These are phyloP conservation scores for Globisporangium cystogenes DNA, from an alignment of 352 stramenopile species.

Conservation along the genomic window DNA sequence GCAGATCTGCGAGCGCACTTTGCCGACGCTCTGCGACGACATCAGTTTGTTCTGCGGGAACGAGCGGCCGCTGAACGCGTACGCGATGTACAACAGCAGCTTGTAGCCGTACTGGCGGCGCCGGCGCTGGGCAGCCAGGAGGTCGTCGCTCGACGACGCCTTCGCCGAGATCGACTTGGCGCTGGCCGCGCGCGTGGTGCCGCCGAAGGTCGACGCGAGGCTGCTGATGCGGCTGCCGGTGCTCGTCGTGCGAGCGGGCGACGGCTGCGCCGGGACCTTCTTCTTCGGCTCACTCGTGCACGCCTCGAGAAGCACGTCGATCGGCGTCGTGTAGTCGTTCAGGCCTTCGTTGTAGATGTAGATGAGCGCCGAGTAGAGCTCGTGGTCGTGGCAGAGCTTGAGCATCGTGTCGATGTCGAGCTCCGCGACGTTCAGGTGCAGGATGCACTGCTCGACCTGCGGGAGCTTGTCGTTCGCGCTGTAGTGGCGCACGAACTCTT, in stretches of 20 bases:
- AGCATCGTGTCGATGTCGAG: slow-evolving; percentile 94
- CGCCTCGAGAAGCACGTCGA: slow-evolving; percentile 87
- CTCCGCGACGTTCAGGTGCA: slow-evolving; percentile 93
- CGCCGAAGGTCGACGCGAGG: slow-evolving; percentile 63
- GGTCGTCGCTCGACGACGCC: slow-evolving; percentile 23
- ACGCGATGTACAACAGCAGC: slow-evolving; percentile 88
- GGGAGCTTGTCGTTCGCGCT: slow-evolving; percentile 79
- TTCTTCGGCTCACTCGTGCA: slow-evolving; percentile 37
- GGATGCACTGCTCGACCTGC: slow-evolving; percentile 91
- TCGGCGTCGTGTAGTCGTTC: slow-evolving; percentile 90
- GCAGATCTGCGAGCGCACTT: slow-evolving; percentile 76
- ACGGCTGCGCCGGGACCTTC: slow-evolving; percentile 12
- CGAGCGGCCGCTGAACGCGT: slow-evolving; percentile 83
- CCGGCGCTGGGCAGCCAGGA: slow-evolving; percentile 45
- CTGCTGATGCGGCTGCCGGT: slow-evolving; percentile 48
- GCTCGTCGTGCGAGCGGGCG: slow-evolving; percentile 11
- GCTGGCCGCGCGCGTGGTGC: slow-evolving; percentile 26
- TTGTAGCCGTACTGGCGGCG: slow-evolving; percentile 82
- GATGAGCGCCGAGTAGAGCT: slow-evolving; percentile 92
- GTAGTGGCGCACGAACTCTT: slow-evolving; percentile 92
- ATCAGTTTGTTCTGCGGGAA: slow-evolving; percentile 87
- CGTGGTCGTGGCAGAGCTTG: slow-evolving; percentile 88
- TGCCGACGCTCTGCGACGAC: slow-evolving; percentile 53
- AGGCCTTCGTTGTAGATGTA: slow-evolving; percentile 94
- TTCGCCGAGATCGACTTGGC: slow-evolving; percentile 29